These are phyloP conservation scores for Iris pallida DNA, from an alignment of 116 monocot species.

Conservation along the genomic window DNA sequence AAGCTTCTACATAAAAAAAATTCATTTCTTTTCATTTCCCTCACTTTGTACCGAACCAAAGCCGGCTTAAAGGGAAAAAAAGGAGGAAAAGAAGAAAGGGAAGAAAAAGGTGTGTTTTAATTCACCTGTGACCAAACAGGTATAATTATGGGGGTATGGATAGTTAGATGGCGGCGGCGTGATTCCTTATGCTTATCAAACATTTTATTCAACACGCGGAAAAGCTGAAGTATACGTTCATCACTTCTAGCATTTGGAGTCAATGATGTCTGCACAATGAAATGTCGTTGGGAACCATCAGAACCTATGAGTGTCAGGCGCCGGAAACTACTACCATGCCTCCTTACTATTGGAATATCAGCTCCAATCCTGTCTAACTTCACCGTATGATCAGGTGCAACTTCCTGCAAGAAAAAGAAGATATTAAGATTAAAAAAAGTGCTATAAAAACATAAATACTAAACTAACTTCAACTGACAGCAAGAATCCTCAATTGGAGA, in stretches of 20 bases:
- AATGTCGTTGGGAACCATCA: constrained; percentile 98
- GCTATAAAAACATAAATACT: constrained; percentile 4
- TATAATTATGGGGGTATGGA: constrained; percentile 96
- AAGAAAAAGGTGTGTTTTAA: not conserved
- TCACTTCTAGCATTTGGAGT: constrained; percentile 99
- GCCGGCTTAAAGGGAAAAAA: not conserved
- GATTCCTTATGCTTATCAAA: constrained; percentile 99
- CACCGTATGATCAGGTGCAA: constrained; percentile 96
- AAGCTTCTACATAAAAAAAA: too few species aligned
- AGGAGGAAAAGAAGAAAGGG: not conserved
- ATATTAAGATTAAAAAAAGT: not conserved
- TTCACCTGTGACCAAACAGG: constrained; percentile 99
- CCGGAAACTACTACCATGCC: constrained; percentile 94
- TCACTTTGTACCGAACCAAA: too few species aligned
- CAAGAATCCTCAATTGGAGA: too few species aligned
- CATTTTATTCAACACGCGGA: constrained; percentile 86
- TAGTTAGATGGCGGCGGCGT: constrained; percentile 73
- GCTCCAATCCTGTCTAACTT: constrained; percentile 89
- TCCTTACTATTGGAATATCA: constrained; percentile 91
- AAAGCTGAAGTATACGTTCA: constrained; percentile 93
- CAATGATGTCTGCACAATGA: constrained; percentile 96
- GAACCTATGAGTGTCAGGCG: constrained; percentile 97
- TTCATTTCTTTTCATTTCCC: too few species aligned
- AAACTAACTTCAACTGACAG: not conserved
- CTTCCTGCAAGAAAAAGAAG: constrained; percentile 51